These are phyloP conservation scores for Trichoderma sp. DNA, from an alignment of 2,329 filamentous ascomycete species.

Conservation along the genomic window DNA sequence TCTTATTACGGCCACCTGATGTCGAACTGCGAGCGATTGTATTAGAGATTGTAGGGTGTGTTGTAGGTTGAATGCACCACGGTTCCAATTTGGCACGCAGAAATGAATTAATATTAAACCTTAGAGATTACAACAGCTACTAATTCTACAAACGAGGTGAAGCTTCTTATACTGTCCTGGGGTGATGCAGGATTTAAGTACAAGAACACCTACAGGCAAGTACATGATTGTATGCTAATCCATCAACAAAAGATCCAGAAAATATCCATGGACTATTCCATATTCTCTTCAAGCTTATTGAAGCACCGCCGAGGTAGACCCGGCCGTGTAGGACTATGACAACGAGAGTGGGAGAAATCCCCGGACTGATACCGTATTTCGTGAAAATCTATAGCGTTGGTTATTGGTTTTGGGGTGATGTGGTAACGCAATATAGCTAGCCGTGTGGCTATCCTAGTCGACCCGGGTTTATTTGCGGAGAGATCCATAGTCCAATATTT, in stretches of 20 bases:
- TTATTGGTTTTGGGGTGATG: not conserved
- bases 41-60: not conserved
- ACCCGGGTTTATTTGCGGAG: not conserved
- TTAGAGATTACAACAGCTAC: not conserved
- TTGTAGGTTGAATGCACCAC: not conserved
- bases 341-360: not conserved
- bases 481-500: not conserved
- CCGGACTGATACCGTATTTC: not conserved
- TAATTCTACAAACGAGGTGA: not conserved
- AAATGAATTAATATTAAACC: not conserved
- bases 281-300: not conserved
- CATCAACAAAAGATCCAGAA: not conserved
- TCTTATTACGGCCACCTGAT: not conserved
- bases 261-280: not conserved
- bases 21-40: not conserved
- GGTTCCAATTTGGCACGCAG: not conserved
- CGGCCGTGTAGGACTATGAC: not conserved
- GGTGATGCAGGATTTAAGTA: not conserved
- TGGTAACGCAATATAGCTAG: not conserved
- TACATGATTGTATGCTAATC: not conserved
- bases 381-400: not conserved
- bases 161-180: not conserved
- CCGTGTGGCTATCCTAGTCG: not conserved
- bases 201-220: not conserved
- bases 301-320: constrained; percentile 4